These are phyloP conservation scores for Amylocystis lapponica DNA, from an alignment of 768 basidiomycete genomes.

Conservation along the genomic window DNA sequence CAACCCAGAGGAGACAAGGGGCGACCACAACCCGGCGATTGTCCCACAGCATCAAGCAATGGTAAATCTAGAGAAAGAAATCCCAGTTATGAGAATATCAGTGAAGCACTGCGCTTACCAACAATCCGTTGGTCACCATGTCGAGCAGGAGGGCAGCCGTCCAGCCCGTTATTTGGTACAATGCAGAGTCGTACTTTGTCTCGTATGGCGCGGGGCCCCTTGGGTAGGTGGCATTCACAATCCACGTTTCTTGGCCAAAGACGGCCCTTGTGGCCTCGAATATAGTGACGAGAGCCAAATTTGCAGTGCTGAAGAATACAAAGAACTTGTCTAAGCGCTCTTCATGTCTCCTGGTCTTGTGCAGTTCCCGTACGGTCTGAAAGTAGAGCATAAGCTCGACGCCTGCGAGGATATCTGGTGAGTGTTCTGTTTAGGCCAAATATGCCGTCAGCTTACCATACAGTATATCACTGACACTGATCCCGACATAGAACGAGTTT, in stretches of 20 bases:
- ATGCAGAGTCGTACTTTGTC: slow-evolving; percentile 17
- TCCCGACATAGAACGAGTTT: slow-evolving; percentile 22
- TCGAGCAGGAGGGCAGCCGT: slow-evolving; percentile 20
- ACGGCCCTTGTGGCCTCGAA: slow-evolving; percentile 24
- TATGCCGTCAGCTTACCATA: slow-evolving; percentile 17
- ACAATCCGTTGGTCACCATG: slow-evolving; percentile 32
- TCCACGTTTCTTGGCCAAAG: slow-evolving; percentile 34
- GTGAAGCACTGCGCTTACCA: slow-evolving; percentile 28
- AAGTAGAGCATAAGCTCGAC: slow-evolving; percentile 23
- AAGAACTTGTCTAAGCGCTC: slow-evolving; percentile 3
- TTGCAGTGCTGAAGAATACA: slow-evolving; percentile 16
- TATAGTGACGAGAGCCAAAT: slow-evolving; percentile 28
- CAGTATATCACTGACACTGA: slow-evolving; percentile 23
- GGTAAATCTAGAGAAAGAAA: slow-evolving; percentile 5
- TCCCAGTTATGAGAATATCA: not conserved
- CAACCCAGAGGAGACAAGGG: slow-evolving; percentile 5
- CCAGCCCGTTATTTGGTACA: slow-evolving; percentile 27
- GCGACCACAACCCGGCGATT: not conserved
- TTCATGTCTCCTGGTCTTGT: slow-evolving; percentile 1
- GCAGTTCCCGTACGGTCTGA: slow-evolving; percentile 15
- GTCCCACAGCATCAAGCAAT: slow-evolving; percentile 9
- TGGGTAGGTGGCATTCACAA: slow-evolving; percentile 25
- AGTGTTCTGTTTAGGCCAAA: slow-evolving; percentile 1
- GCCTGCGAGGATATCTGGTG: slow-evolving; percentile 10
- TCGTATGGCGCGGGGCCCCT: slow-evolving; percentile 33